Percentiles rank a stretch among this genome's conserved stretches.
Evolutionary conservation across 2,329 filamentous ascomycete genomes (phyloP).

Genomic region (Xylaria sp.): DNA sequence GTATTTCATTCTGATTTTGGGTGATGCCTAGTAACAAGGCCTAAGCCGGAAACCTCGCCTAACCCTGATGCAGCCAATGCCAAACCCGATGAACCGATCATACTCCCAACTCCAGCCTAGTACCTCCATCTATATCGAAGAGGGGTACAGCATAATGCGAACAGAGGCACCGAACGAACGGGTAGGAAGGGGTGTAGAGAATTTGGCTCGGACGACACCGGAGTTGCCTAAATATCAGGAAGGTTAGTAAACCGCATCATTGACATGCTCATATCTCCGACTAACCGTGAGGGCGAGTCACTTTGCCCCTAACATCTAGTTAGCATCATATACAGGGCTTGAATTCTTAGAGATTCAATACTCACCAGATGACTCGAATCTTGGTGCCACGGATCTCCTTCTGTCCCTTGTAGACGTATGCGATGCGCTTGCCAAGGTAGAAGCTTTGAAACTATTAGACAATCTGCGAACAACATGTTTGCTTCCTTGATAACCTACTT

Average conservation of each 20-base stretch:
- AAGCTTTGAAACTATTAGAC: slow-evolving; percentile 64
- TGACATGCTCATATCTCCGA: slow-evolving; percentile 3
- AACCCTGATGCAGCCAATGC: slow-evolving; percentile 56
- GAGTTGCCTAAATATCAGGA: slow-evolving; percentile 77
- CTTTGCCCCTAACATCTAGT: slow-evolving; percentile 74
- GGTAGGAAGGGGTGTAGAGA: slow-evolving; percentile 93
- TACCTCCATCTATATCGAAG: slow-evolving; percentile 83
- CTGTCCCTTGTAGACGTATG: slow-evolving; percentile 96
- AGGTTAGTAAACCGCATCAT: slow-evolving; percentile 33
- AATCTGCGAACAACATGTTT: slow-evolving; percentile 5
- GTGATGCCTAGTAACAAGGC: slow-evolving; percentile 52
- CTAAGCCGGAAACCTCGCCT: slow-evolving; percentile 63
- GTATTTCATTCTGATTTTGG: slow-evolving; percentile 51
- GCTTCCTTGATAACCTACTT: slow-evolving; percentile 66
- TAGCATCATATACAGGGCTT: slow-evolving; percentile 14
- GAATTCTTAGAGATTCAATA: background rate
- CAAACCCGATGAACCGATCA: slow-evolving; percentile 66
- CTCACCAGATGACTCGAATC: slow-evolving; percentile 90
- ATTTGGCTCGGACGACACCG: slow-evolving; percentile 97
- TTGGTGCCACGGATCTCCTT: slow-evolving; percentile 97
- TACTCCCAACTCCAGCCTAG: slow-evolving; percentile 70
- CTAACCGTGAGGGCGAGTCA: slow-evolving; percentile 89
- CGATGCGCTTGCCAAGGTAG: slow-evolving; percentile 99
- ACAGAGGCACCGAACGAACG: slow-evolving; percentile 97
- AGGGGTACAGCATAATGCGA: slow-evolving; percentile 98